phyloP scores from a whole-genome alignment of 352 stramenopile genomes.

The Pythium folliculosum region DNA sequence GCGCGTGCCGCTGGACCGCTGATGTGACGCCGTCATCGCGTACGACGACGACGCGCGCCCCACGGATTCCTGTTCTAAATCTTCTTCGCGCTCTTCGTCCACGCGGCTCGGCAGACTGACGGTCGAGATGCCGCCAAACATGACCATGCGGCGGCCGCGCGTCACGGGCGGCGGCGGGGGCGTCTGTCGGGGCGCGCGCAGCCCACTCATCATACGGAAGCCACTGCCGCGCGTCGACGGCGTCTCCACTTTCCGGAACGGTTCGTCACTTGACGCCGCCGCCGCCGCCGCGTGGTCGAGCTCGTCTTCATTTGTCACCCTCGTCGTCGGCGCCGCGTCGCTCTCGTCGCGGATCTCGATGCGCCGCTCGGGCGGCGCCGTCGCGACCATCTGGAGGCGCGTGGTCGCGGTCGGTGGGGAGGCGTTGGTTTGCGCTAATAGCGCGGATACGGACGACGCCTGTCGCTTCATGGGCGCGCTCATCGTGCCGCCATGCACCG shows the following conservation, averaged over 20 bases:
- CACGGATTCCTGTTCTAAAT: slow-evolving; percentile 3
- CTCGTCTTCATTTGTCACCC: neutral
- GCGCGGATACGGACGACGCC: slow-evolving; percentile 4
- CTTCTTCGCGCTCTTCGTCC: slow-evolving; percentile 31
- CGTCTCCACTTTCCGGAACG: slow-evolving; percentile 27
- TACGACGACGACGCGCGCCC: slow-evolving; percentile 17
- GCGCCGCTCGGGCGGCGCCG: slow-evolving; percentile 27
- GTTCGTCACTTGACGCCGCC: slow-evolving; percentile 7
- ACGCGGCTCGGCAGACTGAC: slow-evolving; percentile 25
- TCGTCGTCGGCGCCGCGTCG: neutral
- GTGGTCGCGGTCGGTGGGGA: neutral
- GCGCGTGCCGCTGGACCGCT: slow-evolving; percentile 9
- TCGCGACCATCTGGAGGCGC: slow-evolving; percentile 14
- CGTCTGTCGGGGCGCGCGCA: slow-evolving; percentile 11
- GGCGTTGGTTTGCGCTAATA: neutral
- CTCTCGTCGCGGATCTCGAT: slow-evolving; percentile 27
- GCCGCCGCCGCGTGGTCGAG: slow-evolving; percentile 3
- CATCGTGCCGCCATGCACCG: slow-evolving; percentile 16
- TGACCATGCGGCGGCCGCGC: slow-evolving; percentile 25
- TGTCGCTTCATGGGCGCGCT: slow-evolving; percentile 18
- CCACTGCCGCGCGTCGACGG: slow-evolving; percentile 7
- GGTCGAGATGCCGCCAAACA: slow-evolving; percentile 30
- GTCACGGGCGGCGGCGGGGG: neutral
- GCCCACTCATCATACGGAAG: slow-evolving; percentile 19
- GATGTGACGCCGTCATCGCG: slow-evolving; percentile 9